A percentile compares a stretch with the other conserved stretches of the same genome.
phyloP scores from a whole-genome alignment of 208 protist genomes.

The Crithidia mellificae region DNA sequence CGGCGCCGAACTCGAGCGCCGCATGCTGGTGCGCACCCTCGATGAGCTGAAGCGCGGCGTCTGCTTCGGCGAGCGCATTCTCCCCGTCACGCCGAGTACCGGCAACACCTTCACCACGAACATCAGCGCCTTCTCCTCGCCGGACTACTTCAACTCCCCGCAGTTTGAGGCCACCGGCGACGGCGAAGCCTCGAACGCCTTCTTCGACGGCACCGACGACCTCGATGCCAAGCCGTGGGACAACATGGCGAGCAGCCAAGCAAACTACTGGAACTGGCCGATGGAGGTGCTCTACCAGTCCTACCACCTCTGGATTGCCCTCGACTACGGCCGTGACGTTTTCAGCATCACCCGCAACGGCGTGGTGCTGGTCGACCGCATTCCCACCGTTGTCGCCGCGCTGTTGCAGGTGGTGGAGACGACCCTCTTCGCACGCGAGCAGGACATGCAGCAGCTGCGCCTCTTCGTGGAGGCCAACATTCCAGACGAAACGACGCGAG shows the following conservation, averaged over 20 bases:
- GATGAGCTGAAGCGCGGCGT: constrained; percentile 58
- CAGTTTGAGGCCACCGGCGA: constrained; percentile 20
- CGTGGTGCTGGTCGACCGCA: constrained; percentile 67
- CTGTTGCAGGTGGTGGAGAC: constrained; percentile 66
- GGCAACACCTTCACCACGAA: constrained; percentile 35
- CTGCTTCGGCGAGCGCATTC: constrained; percentile 25
- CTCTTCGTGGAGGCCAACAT: constrained; percentile 54
- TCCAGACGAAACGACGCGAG: constrained; percentile 33
- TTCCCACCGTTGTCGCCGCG: constrained; percentile 58
- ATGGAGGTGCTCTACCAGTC: constrained; percentile 81
- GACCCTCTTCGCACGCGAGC: constrained; percentile 61
- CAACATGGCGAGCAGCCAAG: constrained; percentile 35
- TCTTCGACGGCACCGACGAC: constrained; percentile 44
- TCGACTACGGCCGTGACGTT: constrained; percentile 73
- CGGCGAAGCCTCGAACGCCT: constrained; percentile 22
- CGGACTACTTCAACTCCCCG: constrained; percentile 16
- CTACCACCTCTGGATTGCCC: constrained; percentile 77
- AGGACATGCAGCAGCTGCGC: constrained; percentile 44
- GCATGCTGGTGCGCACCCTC: constrained; percentile 50
- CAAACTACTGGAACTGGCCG: constrained; percentile 76
- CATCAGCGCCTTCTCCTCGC: constrained; percentile 25
- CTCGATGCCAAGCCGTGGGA: constrained; percentile 73
- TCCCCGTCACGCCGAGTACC: constrained; percentile 44
- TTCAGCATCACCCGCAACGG: constrained; percentile 81
- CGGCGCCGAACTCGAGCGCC: constrained; percentile 29